Conservation (phyloP, 1,284 basidiomycete genomes). For the Cerrena zonata region DNA sequence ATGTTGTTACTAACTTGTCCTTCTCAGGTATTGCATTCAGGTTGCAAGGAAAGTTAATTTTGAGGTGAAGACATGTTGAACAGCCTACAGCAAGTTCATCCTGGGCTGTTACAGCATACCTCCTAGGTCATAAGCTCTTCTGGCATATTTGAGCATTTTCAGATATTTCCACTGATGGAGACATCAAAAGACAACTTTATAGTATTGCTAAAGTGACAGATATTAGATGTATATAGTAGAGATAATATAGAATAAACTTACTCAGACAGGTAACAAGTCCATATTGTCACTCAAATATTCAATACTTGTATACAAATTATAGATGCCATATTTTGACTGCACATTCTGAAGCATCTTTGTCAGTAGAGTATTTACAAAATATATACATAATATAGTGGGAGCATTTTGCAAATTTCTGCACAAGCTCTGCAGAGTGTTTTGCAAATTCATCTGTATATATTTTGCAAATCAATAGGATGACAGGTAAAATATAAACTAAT, state of each 20-base stretch:
- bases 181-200: not conserved
- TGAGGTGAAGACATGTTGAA: slow-evolving; percentile 29
- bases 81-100: too few species aligned
- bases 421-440: too few species aligned
- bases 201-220: slow-evolving; percentile 1
- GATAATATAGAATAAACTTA: slow-evolving; percentile 1
- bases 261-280: not conserved
- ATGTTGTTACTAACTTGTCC: slow-evolving; percentile 12
- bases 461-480: too few species aligned
- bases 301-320: slow-evolving; percentile 9
- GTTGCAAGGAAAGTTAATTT: slow-evolving; percentile 30
- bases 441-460: too few species aligned
- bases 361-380: too few species aligned
- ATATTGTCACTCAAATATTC: slow-evolving; percentile 7
- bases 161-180: slow-evolving; percentile 21
- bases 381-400: too few species aligned
- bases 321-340: too few species aligned
- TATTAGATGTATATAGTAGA: not conserved
- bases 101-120: slow-evolving; percentile 19
- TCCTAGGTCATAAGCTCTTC: slow-evolving; percentile 22
- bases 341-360: too few species aligned
- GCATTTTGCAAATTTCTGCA: too few species aligned
- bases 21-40: slow-evolving; percentile 20
- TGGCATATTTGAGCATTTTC: slow-evolving; percentile 26
- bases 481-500: too few species aligned